Percentiles rank a stretch among this genome's conserved stretches.
These are phyloP conservation scores for Aureobasidium sp. DNA, from an alignment of 2,329 filamentous ascomycete species.

Conservation along the genomic window DNA sequence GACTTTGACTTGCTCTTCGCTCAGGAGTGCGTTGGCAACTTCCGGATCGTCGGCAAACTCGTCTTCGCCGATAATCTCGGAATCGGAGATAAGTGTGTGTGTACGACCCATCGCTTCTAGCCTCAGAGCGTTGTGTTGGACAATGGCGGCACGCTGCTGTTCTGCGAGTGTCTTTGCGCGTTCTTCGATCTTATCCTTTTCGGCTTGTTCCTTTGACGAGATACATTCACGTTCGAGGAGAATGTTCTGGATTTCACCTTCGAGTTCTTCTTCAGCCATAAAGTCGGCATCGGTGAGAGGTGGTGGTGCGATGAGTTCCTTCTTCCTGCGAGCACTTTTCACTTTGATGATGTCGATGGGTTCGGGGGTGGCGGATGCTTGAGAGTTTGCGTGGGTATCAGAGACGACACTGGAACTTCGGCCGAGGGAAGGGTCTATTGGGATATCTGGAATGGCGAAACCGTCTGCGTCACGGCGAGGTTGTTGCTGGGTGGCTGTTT, in stretches of 20 bases:
- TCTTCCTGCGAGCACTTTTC: conserved; percentile 7
- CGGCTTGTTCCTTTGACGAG: conserved; percentile 22
- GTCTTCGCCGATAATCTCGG: conserved; percentile 59
- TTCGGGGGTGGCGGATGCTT: conserved; percentile 12
- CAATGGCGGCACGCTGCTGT: conserved; percentile 20
- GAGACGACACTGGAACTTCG: conserved; percentile 17
- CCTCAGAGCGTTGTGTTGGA: conserved; percentile 43
- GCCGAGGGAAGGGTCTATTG: conserved; percentile 18
- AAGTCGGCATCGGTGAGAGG: conserved; percentile 37
- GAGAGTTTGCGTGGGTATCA: conserved; percentile 18
- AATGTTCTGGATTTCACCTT: conserved; percentile 34
- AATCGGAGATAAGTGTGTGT: conserved; percentile 19
- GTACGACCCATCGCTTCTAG: conserved; percentile 39
- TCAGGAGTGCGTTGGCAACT: conserved; percentile 70
- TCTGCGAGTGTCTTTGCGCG: conserved; percentile 21
- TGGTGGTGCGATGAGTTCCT: conserved; percentile 20
- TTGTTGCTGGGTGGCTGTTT: conserved; percentile 9
- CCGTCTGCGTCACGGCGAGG: conserved; percentile 32
- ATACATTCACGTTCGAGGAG: conserved; percentile 23
- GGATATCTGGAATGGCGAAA: conserved; percentile 30
- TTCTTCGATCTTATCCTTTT: conserved; percentile 22
- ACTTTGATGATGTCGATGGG: neutral
- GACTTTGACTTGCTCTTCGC: conserved; percentile 62
- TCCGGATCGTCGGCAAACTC: conserved; percentile 90
- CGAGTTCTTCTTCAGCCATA: conserved; percentile 37